Base-by-base conservation (phyloP, 2,329 filamentous ascomycete species). In the Metarhizium rileyi region DNA sequence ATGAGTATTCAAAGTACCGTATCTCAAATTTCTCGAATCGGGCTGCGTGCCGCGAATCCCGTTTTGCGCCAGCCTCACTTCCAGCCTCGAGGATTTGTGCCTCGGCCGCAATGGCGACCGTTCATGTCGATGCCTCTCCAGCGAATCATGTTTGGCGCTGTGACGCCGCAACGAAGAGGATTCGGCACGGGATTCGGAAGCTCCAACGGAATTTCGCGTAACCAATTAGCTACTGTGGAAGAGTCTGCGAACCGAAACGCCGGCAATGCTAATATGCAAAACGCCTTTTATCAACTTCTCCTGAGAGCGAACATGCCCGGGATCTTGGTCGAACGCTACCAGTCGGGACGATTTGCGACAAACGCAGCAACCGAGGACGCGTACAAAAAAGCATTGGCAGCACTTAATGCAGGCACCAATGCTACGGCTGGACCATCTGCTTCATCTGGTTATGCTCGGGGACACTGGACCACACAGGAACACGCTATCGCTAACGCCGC, bases 171-270 rank as follows among this genome's bases (percentile, higher is more conserved):
- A 30, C 53, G 52, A 55, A 61, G 60, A 61, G 67, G 53, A 53
- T 54, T 42, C n/a, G 49, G 49, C 18, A 51, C 49, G 6, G 12
- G 46, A 30, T 74, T 74, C 59, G 69, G 72, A 51, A 67, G 66
- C 25, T 63, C 68, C 7, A 72, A 71, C 52, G 74, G 74, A 20
- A 70, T 80, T 49, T 76, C 80, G 43, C 74, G 77, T 52, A 81
- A 76, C 55, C 73, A 91, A 50, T 79, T 98, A 30, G 89, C 90
- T 30, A 86, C 88, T 57, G 78, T 90, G 58, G 93, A 98, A 70
- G 86, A 90, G 65, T 86, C 87, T 23, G 94, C 93, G 35, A 98
- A 97, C 69, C 86, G 89, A 67, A 95, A 95, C 60, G 89, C 93
- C 1, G 79, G 75, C 52, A 97, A 89, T 66, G 85, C 90, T 26